Base-by-base conservation (phyloP, 2,329 filamentous ascomycete genomes). In the Nothophoma quercina region DNA sequence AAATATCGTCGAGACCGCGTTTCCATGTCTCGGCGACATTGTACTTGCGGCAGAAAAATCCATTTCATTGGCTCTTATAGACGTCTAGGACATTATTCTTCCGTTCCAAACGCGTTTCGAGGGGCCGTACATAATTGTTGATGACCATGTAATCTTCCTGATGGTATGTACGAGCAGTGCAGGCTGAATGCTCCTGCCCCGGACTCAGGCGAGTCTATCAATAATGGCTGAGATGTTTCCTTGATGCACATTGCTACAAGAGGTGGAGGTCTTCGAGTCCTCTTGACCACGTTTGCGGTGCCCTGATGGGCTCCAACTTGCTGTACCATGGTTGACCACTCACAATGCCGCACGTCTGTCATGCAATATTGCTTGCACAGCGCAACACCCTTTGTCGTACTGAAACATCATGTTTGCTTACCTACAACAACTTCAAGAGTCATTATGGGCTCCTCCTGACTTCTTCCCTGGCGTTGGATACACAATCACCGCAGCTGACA, bases 1-100 rank as follows among this genome's bases (percentile, higher is more conserved):
- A 54, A 54, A 54, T 54, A 54, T 54, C 44, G 51, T 54, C 51
- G 51, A 54, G 51, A 54, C 51, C 9, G 38, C 51, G 44, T 47
- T 19, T 44, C 51, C 51, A 54, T 54, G 51, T 40, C 51, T 54
- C 51, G 51, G 38, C 51, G 44, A 54, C 51, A 54, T 54, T 54
- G 51, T 54, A 54, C 51, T 54, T 54, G 51, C 51, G 51, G 51
- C 51, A 54, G 44, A 54, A 39, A 28, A 42, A 49, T 9, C 21
- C 16, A 53, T 26, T 9, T 18, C 16, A 53, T 26, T 49, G 39
- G 40, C 40, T 40, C 51, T 54, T 54, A 48, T 54, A 54, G 51
- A 54, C 44, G 51, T 54, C 51, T 54, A 54, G 51, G 51, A 52
- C 39, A 23, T 18, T 25, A 40, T 18, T 34, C 33, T 30, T 23